Conservation (phyloP, 2,329 filamentous ascomycete species). For the Drechslera avenae region DNA sequence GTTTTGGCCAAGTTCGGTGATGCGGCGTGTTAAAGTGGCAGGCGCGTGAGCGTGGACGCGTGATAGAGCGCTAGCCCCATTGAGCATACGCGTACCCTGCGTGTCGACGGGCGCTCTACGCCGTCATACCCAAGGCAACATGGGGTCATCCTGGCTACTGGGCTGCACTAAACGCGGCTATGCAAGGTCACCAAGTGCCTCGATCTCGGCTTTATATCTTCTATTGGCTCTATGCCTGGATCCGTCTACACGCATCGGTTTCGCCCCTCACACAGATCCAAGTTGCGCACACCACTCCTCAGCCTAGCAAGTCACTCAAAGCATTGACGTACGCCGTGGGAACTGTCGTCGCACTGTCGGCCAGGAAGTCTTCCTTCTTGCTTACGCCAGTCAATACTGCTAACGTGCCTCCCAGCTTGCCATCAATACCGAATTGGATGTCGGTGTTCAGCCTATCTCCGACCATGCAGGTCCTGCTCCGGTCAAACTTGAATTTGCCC, state of each 20-base stretch:
- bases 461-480: constrained; percentile 88
- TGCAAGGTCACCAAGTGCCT: too few species aligned
- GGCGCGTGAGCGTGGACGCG: constrained; percentile 30
- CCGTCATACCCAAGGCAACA: neutral
- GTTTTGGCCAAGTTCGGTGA: constrained; percentile 11
- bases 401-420: constrained; percentile 86
- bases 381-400: constrained; percentile 89
- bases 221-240: constrained; percentile 1
- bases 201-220: neutral
- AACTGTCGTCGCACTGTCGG: constrained; percentile 68
- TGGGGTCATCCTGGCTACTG: too few species aligned
- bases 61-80: constrained; percentile 14
- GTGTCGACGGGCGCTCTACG: neutral
- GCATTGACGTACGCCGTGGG: constrained; percentile 85
- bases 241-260: neutral
- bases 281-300: neutral
- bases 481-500: constrained; percentile 89
- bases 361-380: constrained; percentile 82
- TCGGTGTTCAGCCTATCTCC: constrained; percentile 94
- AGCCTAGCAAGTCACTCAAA: constrained; percentile 72
- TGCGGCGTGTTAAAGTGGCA: constrained; percentile 22
- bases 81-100: constrained; percentile 6
- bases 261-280: too few species aligned
- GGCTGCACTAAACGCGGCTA: too few species aligned
- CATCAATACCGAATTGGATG: constrained; percentile 92